A percentile compares a stretch with the other conserved stretches of the same genome.
Conservation (phyloP, 257 asterid genomes). For the Solanum gandarillasii region DNA sequence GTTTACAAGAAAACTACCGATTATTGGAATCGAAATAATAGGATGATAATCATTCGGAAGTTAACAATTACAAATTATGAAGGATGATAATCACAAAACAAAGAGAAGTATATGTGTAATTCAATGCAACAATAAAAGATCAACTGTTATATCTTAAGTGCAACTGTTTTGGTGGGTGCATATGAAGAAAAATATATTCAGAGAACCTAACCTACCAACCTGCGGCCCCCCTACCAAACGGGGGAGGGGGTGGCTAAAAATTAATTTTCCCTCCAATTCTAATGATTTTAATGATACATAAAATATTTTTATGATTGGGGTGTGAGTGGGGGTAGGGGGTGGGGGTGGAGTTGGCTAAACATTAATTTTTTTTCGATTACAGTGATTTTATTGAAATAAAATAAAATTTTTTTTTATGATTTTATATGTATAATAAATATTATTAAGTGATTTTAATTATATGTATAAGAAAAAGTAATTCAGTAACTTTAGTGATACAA, state of each 20-base stretch:
- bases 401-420: neutral
- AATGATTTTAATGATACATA: neutral
- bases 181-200: neutral
- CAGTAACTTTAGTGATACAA: neutral
- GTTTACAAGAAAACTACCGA: neutral
- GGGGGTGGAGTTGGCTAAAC: neutral
- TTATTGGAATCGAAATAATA: neutral
- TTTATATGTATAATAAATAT: neutral
- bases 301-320: neutral
- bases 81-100: neutral
- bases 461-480: neutral
- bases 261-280: neutral
- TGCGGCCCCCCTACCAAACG: neutral
- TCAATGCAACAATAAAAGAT: neutral
- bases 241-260: neutral
- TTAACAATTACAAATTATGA: neutral
- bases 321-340: neutral
- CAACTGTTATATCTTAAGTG: neutral
- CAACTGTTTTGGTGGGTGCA: neutral
- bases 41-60: too few species aligned
- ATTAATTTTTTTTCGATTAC: neutral
- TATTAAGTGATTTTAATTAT: neutral
- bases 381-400: neutral
- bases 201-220: conserved; percentile 3
- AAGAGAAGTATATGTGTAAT: neutral